Percentiles rank a stretch among this genome's conserved stretches.
These are phyloP conservation scores for Adiantum capillusveneris DNA, from an alignment of 75 land plant species.

Conservation along the genomic window DNA sequence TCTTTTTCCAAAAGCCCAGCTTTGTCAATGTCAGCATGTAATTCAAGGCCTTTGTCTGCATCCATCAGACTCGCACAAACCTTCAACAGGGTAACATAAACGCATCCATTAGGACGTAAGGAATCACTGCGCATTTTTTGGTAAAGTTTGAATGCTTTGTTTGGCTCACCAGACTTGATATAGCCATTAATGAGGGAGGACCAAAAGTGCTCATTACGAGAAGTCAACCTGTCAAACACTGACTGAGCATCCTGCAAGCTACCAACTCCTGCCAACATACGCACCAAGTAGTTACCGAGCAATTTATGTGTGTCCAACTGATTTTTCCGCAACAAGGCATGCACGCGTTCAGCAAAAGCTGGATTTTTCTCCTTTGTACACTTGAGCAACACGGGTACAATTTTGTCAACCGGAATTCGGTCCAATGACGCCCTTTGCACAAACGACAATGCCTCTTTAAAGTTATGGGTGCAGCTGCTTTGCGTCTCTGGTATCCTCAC, in stretches of 20 bases:
- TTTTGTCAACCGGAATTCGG: too few species aligned
- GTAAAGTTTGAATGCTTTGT: slow-evolving; percentile 6
- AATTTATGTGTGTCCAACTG: neutral
- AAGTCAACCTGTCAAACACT: neutral
- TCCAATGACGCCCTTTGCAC: too few species aligned
- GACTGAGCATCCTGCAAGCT: neutral
- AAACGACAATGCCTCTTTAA: too few species aligned
- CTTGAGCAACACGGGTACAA: neutral
- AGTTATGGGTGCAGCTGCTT: too few species aligned
- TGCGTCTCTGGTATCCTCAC: too few species aligned
- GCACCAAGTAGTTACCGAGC: neutral
- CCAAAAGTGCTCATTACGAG: neutral
- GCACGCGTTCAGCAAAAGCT: neutral
- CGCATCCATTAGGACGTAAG: neutral
- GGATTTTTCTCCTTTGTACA: neutral
- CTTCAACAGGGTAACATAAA: slow-evolving; percentile 34
- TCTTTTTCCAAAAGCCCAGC: neutral
- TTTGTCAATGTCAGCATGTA: slow-evolving; percentile 8
- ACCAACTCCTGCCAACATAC: neutral
- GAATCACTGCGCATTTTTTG: neutral
- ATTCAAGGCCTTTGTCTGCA: neutral
- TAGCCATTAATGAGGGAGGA: neutral
- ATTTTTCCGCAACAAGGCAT: neutral
- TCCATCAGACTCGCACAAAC: slow-evolving; percentile 25
- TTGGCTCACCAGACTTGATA: neutral